Evolutionary conservation across 352 stramenopile genomes (phyloP).

Genomic region (Phytophthora cactorum): DNA sequence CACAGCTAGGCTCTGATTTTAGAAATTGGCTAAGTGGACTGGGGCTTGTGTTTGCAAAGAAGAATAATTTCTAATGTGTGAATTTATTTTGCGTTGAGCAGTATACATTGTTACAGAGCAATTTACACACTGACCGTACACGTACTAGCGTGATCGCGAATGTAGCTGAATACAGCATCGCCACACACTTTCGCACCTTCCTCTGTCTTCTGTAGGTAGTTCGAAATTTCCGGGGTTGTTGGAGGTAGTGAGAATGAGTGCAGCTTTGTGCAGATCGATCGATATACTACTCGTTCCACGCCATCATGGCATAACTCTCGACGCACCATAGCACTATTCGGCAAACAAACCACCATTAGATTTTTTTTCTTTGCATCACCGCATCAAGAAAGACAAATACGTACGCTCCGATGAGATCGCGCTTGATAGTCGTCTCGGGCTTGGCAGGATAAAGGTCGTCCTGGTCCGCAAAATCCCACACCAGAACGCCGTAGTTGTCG

Average conservation of each 20-base stretch:
- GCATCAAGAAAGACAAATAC: slow-evolving; percentile 9
- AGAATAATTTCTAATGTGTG: slow-evolving; percentile 29
- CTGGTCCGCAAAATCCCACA: slow-evolving; percentile 46
- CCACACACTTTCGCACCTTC: slow-evolving; percentile 44
- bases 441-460: slow-evolving; percentile 39
- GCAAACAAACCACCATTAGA: slow-evolving; percentile 34
- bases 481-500: slow-evolving; percentile 25
- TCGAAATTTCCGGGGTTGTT: slow-evolving; percentile 15
- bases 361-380: background rate
- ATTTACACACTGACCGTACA: slow-evolving; percentile 18
- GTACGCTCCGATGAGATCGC: slow-evolving; percentile 42
- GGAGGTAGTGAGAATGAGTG: slow-evolving; percentile 34
- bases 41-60: slow-evolving; percentile 12
- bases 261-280: slow-evolving; percentile 41
- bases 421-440: slow-evolving; percentile 36
- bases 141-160: slow-evolving; percentile 35
- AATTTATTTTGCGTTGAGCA: slow-evolving; percentile 20
- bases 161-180: slow-evolving; percentile 48
- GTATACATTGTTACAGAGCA: background rate
- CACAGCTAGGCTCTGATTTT: background rate
- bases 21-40: background rate
- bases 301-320: slow-evolving; percentile 41
- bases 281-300: slow-evolving; percentile 38
- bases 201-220: slow-evolving; percentile 38
- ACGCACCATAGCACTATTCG: slow-evolving; percentile 37